Evolutionary conservation across 2,329 filamentous ascomycete genomes (phyloP), one percentile per base, ranked within the genome.

Genomic region (Fusarium floridanum): DNA sequence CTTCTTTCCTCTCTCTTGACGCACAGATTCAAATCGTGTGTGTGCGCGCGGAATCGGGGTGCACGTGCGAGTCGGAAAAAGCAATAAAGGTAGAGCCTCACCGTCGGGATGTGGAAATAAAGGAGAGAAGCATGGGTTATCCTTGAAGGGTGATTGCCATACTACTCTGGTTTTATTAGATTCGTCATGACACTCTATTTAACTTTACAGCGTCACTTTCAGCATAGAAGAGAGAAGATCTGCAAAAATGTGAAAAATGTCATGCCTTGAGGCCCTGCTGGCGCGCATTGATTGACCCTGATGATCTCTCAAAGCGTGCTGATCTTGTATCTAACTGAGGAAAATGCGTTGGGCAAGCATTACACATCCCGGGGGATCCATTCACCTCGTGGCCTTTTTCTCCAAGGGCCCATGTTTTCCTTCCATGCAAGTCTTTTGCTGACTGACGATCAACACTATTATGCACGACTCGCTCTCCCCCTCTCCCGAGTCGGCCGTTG

Each of bases 11-110:
- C 24, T 16, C 45, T 24, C 10, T n/a, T 34, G 63, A 62, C 72
- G 72, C 72, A 73, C 72, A 73, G 66, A 37, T 41, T 24, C 16
- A 37, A 20, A 67, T 71, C 55, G 36, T 57, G 67, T 48, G 56
- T 50, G 48, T 59, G n/a, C 17, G 61, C 22, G 48, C 27, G 50
- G 17, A 53, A 17, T 32, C 12, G 16, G 17, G 29, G 24, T 24
- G 32, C 63, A 71, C 67, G 59, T 72, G 67, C 64, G 45, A 22
- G 36, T 45, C 3, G 5, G 10, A 53, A 53, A 53, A 53, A 53
- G 48, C 48, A 53, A 53, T 27, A 50, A 34, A 34, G 27, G 24
- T 32, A 29, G 48, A 70, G 57, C 68, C 56, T 70, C 45, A 70
- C 48, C 48, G 48, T 53, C 48, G 48, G 48, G 5, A 53, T 53